Evolutionary conservation across 1,284 basidiomycete genomes (phyloP), one percentile per base, ranked within the genome.

Genomic region (Cutaneotrichosporon dermatis): DNA sequence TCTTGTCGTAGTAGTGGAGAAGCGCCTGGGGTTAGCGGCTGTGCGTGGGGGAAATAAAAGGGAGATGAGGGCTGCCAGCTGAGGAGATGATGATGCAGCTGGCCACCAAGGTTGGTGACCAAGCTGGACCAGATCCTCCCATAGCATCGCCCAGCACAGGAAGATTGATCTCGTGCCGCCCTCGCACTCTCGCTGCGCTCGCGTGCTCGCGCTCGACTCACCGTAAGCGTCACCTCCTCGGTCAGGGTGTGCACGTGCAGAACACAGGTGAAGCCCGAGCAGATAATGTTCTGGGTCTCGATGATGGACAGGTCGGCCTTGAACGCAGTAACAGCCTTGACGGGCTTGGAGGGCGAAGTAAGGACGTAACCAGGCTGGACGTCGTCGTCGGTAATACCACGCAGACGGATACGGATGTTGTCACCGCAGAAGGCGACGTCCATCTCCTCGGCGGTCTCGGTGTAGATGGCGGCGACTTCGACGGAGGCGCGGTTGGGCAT

Each of bases 261-360:
- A 13, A 97, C 89, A 55, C 90, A 90, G 9, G 86, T 85, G 79
- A 95, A 98, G 2, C 94, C 94, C 0, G 91, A 89, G 74, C 90
- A 91, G 59, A 98, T 96, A 76, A 97, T 96, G 79, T 86, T 96
- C 81, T 94, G 95, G 79, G 92, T 88, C 75, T 97, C 93, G 56
- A 97, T 80, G 66, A 97, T 93, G 51, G 90, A 90, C n/a, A 97
- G 81, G 77, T 98, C 92, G 12, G 93, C 93, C 77, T 93, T 90
- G 75, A 98, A 97, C 65, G 88, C 87, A 33, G 86, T 87, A 15
- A 93, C 91, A 34, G 90, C 85, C 70, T 89, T 89, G 56, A 97
- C 86, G n/a, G 94, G 92, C 70, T 83, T 85, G 48, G 76, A 73
- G 8, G 84, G 82, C 63, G 86, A 92, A 2, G 90, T 92, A 54